Base-by-base conservation (phyloP, 2,329 filamentous ascomycete species). In the Tolypocladium cylindrosporum region DNA sequence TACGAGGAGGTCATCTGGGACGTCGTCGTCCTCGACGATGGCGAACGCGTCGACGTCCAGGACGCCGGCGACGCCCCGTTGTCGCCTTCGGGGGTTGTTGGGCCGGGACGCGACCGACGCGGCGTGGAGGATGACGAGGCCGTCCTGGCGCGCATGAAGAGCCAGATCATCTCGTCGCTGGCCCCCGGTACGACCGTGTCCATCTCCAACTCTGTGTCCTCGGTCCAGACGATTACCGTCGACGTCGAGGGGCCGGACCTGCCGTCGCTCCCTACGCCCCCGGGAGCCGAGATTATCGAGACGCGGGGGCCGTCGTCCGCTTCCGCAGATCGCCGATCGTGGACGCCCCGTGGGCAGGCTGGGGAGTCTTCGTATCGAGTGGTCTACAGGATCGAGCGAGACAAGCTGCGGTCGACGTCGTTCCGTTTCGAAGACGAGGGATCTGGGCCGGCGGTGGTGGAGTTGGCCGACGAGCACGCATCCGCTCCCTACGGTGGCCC, bases 1-100 rank as follows among this genome's bases (percentile, higher is more conserved):
- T 74, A 75, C 21, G 82, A 86, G 58, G 81, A 86, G 60, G 71
- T 83, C 2, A 74, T 88, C 10, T 88, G 85, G 85, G 85, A 88
- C 64, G 80, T 87, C 3, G 83, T 88, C 9, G 81, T 88, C 0
- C 72, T 86, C 19, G 78, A 81, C 59, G 77, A 84, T 63, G 82
- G 82, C 10, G 75, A 79, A 52, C 77, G 81, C 41, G 79, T 87
- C 37, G 83, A 86, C 60, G 72, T 85, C 37, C 48, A 57, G 9
- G 40, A 48, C 8, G 72, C 75, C 55, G 73, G 75, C 14, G 70
- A 72, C 9, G 37, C 57, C 24, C 24, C 24, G 1, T 36, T 41
- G 21, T 16, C 41, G 19, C n/a, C 52, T 4, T 13, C 51, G 1
- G 54, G 3, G 34, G 53, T 10, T 45, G 54, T 27, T 54, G 57